Evolutionary conservation across 129 eudicot species (phyloP).

Genomic region (Pittosporum tobira): DNA sequence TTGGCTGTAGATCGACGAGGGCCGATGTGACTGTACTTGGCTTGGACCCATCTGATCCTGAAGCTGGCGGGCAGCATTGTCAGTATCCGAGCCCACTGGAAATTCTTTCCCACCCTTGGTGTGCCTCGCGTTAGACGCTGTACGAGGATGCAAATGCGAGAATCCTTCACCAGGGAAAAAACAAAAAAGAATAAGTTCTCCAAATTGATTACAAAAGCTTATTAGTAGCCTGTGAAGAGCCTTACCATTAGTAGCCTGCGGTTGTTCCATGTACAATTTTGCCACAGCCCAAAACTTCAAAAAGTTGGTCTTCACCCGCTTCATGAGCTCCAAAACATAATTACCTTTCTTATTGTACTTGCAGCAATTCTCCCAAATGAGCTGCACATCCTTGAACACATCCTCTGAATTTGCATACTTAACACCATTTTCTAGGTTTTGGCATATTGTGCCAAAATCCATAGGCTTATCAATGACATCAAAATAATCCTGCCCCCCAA

Average conservation of each 20-base stretch:
- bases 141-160: constrained; percentile 7
- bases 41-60: constrained; percentile 8
- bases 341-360: constrained; percentile 74
- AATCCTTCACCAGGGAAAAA: constrained; percentile 4
- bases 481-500: background rate
- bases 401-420: too few relatives aligned
- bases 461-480: too few relatives aligned
- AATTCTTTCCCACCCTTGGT: background rate
- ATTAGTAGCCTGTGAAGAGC: constrained; percentile 1
- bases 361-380: constrained; percentile 33
- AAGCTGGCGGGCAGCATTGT: background rate
- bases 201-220: too few relatives aligned
- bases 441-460: too few relatives aligned
- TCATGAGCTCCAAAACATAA: constrained; percentile 74
- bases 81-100: background rate
- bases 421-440: too few relatives aligned
- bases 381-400: too few relatives aligned
- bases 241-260: constrained; percentile 20
- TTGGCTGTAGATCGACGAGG: background rate
- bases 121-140: constrained; percentile 16
- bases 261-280: constrained; percentile 25
- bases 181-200: background rate
- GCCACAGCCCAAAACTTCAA: constrained; percentile 56
- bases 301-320: constrained; percentile 59
- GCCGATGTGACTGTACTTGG: background rate